Evolutionary conservation across 805 yeast species (phyloP), one percentile per base, ranked within the genome.

Genomic region (Metschnikowia cubensis): DNA sequence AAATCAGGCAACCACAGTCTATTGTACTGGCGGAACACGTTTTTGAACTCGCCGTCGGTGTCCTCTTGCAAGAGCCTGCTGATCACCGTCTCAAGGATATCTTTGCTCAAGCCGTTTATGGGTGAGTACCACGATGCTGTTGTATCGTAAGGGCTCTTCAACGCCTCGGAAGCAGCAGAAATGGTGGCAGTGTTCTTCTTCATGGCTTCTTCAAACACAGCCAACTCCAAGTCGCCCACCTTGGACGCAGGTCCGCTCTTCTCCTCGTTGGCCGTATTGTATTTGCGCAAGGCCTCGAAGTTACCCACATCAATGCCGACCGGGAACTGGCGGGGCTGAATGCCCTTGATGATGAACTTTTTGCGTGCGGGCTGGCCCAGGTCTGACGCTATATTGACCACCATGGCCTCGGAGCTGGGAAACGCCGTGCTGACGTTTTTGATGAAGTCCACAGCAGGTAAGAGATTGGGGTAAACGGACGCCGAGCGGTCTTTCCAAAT

Each of bases 371-470:
- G 63, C 44, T 65, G 68, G n/a, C 50, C 18, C 6, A 54, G 53
- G 15, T 59, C 67, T 17, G 57, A 33, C 13, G 81, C 74, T 38
- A 81, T 75, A 48, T 81, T 80, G 21, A 92, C 81, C 14, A 94
- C 98, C 92, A 90, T 91, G 0, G 99, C 98, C 47, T 88, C 85
- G 2, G 96, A 89, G 59, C 83, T 81, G 15, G 87, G 84, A 64
- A 94, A 94, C 0, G 96, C 96, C 52, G 82, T 81, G 33, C 91
- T 85, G 18, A 92, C 98, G 63, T 94, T 92, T 60, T 92, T 89
- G 65, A 94, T 94, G 66, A 94, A 94, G 57, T 94, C 98, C 11
- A 94, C 97, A 0, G 99, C 99, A 0, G 97, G 96, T 32, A 92
- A 75, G 45, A 92, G 71, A 47, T 55, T 57, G 50, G 62, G 62